Conservation (phyloP, 2,329 filamentous ascomycete species). For the Paracamarosporium sp. region DNA sequence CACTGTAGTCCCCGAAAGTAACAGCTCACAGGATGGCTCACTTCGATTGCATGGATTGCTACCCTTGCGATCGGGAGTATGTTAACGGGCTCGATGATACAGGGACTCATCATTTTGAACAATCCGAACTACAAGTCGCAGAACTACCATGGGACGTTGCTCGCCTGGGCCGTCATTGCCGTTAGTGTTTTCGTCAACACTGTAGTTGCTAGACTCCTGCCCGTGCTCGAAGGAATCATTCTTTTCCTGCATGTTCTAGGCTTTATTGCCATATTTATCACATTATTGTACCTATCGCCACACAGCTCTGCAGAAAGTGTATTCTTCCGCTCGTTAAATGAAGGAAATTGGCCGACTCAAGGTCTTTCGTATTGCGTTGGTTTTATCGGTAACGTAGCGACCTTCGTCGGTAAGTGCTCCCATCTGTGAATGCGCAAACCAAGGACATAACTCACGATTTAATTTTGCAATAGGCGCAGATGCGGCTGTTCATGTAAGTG, state of each 20-base stretch:
- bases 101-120: background rate
- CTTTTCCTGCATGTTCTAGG: conserved; percentile 55
- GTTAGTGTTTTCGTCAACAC: background rate
- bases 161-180: background rate
- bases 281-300: conserved; percentile 49
- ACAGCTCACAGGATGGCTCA: too few relatives aligned
- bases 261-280: conserved; percentile 56
- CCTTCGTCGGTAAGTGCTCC: background rate
- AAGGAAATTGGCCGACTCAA: conserved; percentile 49
- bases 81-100: background rate
- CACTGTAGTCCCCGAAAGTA: too few relatives aligned
- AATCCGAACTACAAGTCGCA: background rate
- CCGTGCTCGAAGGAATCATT: conserved; percentile 35
- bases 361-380: conserved; percentile 43
- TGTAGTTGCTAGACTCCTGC: background rate
- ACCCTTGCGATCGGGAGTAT: background rate
- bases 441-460: too few relatives aligned
- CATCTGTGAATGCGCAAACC: background rate
- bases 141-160: background rate
- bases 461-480: background rate
- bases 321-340: conserved; percentile 53
- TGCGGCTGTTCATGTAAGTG: background rate
- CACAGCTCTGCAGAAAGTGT: conserved; percentile 45
- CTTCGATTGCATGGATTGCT: background rate
- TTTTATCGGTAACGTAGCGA: background rate